Evolutionary conservation across 2,329 filamentous ascomycete species (phyloP).

Genomic region (Harringtonia lauricola): DNA sequence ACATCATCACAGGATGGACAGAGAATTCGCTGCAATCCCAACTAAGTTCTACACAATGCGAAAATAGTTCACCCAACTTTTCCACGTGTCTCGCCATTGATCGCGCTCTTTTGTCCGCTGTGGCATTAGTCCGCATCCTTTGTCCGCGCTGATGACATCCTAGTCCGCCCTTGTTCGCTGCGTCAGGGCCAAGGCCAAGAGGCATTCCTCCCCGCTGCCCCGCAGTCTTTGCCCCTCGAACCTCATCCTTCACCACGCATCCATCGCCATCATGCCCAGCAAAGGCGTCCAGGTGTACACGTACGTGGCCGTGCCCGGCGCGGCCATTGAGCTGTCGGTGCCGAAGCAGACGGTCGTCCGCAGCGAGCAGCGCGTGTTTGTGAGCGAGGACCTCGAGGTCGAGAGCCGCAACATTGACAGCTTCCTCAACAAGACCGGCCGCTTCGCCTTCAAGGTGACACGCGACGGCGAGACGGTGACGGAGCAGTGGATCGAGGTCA

Average conservation of each 20-base stretch:
- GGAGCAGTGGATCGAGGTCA: constrained; percentile 32
- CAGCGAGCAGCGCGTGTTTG: constrained; percentile 22
- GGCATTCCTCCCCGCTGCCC: too few species aligned
- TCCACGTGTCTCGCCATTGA: too few species aligned
- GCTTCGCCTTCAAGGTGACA: constrained; percentile 28
- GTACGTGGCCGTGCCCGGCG: constrained; percentile 26
- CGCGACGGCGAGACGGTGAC: constrained; percentile 25
- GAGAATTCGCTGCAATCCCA: too few species aligned
- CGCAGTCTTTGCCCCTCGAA: too few species aligned
- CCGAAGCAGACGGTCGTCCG: constrained; percentile 24
- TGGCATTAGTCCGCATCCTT: too few species aligned
- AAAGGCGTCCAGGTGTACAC: constrained; percentile 27
- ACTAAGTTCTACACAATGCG: too few species aligned
- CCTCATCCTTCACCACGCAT: not conserved
- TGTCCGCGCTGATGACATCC: too few species aligned
- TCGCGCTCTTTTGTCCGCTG: too few species aligned
- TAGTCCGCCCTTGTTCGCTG: too few species aligned
- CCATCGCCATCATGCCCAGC: constrained; percentile 24
- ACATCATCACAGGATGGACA: too few species aligned
- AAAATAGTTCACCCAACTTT: too few species aligned
- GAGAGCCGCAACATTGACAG: constrained; percentile 29
- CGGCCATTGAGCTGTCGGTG: constrained; percentile 31
- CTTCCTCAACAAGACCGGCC: constrained; percentile 30
- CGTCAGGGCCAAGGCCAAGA: too few species aligned
- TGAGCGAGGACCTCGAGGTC: constrained; percentile 30